A percentile compares a stretch with the other conserved stretches of the same genome.
Conservation (phyloP, 495 filamentous ascomycete genomes). For the Glonium stellatum region DNA sequence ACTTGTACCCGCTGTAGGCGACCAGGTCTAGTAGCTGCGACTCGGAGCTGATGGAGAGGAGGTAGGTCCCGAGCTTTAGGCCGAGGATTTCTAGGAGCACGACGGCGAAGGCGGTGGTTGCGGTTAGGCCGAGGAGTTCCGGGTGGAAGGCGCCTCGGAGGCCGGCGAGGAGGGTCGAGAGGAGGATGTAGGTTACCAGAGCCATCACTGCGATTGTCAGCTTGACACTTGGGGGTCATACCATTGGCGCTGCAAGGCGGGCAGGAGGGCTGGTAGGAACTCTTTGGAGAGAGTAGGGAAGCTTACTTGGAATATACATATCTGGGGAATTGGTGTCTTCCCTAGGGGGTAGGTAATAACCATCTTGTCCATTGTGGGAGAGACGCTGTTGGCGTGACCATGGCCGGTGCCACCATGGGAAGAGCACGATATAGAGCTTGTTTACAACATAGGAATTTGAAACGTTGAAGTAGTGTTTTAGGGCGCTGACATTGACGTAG, state of each 20-base stretch:
- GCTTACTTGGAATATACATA: conserved; percentile 81
- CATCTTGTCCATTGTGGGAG: conserved; percentile 51
- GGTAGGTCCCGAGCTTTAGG: conserved; percentile 86
- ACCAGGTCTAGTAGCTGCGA: conserved; percentile 84
- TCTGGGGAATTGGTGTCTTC: conserved; percentile 97
- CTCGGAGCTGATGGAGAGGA: conserved; percentile 83
- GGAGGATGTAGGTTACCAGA: conserved; percentile 91
- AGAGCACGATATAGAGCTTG: conserved; percentile 69
- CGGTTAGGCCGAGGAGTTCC: conserved; percentile 81
- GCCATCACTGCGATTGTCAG: conserved; percentile 56
- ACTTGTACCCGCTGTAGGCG: conserved; percentile 97
- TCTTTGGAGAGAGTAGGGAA: not conserved
- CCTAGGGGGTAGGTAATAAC: conserved; percentile 86
- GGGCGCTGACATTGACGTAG: conserved; percentile 68
- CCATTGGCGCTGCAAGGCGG: not conserved
- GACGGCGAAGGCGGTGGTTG: conserved; percentile 72
- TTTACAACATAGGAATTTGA: conserved; percentile 38
- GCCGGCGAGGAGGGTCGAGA: conserved; percentile 82
- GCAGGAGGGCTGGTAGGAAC: not conserved
- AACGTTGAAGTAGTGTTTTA: conserved; percentile 45
- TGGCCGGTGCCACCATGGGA: conserved; percentile 93
- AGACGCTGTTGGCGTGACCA: conserved; percentile 76
- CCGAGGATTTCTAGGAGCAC: conserved; percentile 80
- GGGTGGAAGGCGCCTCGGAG: conserved; percentile 91
- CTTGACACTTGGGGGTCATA: not conserved